A percentile compares a stretch with the other conserved stretches of the same genome.
Evolutionary conservation across 768 basidiomycete species (phyloP).

Genomic region (Hericium alpestre): DNA sequence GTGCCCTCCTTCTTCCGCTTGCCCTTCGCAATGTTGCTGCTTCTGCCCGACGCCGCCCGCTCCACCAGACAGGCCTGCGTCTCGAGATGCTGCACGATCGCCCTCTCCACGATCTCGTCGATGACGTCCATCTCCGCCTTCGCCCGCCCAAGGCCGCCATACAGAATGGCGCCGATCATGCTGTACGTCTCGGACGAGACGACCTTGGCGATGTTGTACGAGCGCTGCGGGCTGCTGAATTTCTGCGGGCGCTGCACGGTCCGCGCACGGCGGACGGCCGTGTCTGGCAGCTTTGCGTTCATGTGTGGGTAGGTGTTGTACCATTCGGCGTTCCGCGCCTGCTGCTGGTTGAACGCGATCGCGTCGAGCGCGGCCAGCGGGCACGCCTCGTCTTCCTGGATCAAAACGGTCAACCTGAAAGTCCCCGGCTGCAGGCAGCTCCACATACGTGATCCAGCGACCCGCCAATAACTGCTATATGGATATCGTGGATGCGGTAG

Average conservation of each 20-base stretch:
- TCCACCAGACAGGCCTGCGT: no score
- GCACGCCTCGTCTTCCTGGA: constrained; percentile 11
- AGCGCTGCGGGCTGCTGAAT: no score
- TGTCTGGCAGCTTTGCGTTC: background rate
- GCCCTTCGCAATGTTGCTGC: background rate
- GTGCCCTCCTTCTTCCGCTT: background rate
- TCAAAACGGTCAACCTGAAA: background rate
- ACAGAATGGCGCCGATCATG: background rate
- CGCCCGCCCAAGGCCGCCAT: background rate
- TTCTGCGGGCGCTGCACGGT: no score
- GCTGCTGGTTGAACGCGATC: constrained; percentile 7
- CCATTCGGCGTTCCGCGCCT: constrained; percentile 5
- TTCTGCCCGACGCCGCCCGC: no score
- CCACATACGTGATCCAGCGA: constrained; percentile 7
- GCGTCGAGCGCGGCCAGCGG: constrained; percentile 4
- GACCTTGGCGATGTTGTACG: no score
- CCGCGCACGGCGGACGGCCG: background rate
- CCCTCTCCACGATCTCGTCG: background rate
- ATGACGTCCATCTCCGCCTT: background rate
- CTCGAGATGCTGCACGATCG: background rate
- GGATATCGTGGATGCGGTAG: constrained; percentile 4
- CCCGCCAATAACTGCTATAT: constrained; percentile 2
- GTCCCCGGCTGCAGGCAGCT: background rate
- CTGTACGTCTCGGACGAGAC: background rate
- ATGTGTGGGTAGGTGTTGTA: background rate